A percentile compares a stretch with the other conserved stretches of the same genome.
Conservation (phyloP, 2,329 filamentous ascomycete species). For the Endocalyx cinctus region DNA sequence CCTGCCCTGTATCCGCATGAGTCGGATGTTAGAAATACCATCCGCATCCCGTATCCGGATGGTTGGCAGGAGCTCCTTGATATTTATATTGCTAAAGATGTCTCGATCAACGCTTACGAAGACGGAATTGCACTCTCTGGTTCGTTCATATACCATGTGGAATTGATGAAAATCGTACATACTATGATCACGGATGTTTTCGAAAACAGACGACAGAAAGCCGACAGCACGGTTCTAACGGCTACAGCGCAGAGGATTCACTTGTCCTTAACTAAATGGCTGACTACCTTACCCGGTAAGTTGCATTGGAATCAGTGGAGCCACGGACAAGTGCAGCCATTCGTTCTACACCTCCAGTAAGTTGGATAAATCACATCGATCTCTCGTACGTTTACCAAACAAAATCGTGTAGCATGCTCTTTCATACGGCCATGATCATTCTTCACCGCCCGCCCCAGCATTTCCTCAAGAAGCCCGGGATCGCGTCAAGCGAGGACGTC, state of each 20-base stretch:
- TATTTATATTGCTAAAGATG: slow-evolving; percentile 40
- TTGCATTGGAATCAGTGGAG: slow-evolving; percentile 50
- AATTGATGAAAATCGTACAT: slow-evolving; percentile 45
- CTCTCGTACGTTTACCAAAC: slow-evolving; percentile 6
- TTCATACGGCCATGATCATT: slow-evolving; percentile 48
- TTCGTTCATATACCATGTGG: slow-evolving; percentile 41
- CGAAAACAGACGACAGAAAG: slow-evolving; percentile 40
- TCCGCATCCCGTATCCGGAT: slow-evolving; percentile 43
- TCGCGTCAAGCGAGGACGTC: slow-evolving; percentile 39
- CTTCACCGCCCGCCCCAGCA: slow-evolving; percentile 44
- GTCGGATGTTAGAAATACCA: slow-evolving; percentile 44
- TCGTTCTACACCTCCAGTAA: slow-evolving; percentile 42
- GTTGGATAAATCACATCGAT: slow-evolving; percentile 8
- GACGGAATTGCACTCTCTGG: slow-evolving; percentile 40
- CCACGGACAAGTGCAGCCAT: slow-evolving; percentile 39
- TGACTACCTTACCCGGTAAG: slow-evolving; percentile 38
- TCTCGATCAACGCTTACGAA: slow-evolving; percentile 41
- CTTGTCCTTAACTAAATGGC: slow-evolving; percentile 41
- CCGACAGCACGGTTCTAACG: slow-evolving; percentile 36
- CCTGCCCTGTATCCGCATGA: slow-evolving; percentile 45
- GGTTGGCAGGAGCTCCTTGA: slow-evolving; percentile 44
- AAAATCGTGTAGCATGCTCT: slow-evolving; percentile 34
- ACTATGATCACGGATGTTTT: slow-evolving; percentile 46
- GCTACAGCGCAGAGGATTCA: slow-evolving; percentile 42
- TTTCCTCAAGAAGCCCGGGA: slow-evolving; percentile 34